Percentiles rank a stretch among this genome's conserved stretches.
Conservation (phyloP, 2,329 filamentous ascomycete species). For the Harringtonia lauricola region DNA sequence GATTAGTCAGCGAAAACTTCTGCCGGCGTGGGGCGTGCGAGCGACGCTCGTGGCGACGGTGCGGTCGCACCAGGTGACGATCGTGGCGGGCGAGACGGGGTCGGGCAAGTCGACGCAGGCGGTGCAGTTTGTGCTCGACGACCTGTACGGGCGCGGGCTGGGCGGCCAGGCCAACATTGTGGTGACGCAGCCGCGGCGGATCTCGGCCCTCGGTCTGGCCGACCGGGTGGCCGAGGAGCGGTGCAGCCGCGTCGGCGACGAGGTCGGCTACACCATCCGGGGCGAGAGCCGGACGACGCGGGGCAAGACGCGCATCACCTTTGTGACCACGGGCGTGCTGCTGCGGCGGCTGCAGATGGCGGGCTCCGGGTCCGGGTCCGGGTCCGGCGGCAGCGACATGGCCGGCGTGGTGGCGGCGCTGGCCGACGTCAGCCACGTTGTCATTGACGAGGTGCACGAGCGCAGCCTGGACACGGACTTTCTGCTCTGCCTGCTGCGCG, state of each 20-base stretch:
- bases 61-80: conserved; percentile 71
- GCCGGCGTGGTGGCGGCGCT: conserved; percentile 74
- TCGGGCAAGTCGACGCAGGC: conserved; percentile 96
- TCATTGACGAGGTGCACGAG: conserved; percentile 96
- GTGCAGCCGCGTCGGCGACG: conserved; percentile 66
- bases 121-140: conserved; percentile 90
- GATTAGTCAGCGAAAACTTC: conserved; percentile 56
- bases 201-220: conserved; percentile 86
- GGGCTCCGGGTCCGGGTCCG: conserved; percentile 62
- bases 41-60: conserved; percentile 70
- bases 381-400: no score
- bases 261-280: conserved; percentile 85
- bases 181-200: conserved; percentile 89
- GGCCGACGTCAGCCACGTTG: conserved; percentile 84
- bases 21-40: conserved; percentile 82
- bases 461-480: conserved; percentile 93
- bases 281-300: conserved; percentile 70
- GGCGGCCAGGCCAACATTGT: conserved; percentile 79
- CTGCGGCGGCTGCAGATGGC: conserved; percentile 85
- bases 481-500: conserved; percentile 72
- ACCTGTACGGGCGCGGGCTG: conserved; percentile 66
- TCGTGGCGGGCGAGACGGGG: conserved; percentile 93
- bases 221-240: conserved; percentile 92
- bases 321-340: conserved; percentile 91
- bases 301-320: conserved; percentile 72